Evolutionary conservation across 2,329 filamentous ascomycete species (phyloP), one percentile per base, ranked within the genome.

Genomic region (Dactylellina drechsleri): DNA sequence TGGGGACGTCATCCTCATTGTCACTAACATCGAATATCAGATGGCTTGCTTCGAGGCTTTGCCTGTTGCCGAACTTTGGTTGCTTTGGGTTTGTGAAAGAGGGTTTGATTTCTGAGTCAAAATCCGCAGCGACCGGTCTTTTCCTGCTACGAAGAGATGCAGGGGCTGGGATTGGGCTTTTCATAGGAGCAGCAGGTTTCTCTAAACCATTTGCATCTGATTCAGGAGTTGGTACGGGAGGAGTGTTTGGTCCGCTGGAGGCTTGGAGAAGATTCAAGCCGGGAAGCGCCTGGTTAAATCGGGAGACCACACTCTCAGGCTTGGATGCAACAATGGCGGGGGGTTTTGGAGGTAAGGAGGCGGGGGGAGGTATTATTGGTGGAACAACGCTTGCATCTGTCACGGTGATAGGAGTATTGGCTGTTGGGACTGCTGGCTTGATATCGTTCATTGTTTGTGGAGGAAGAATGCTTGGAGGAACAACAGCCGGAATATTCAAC

Each of bases 21-120:
- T 96, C 93, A 80, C 92, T 96, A 45, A 96, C 90, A 77, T 96
- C 88, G 78, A 97, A 96, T 45, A 97, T 87, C 61, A 96, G 86
- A 1, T 86, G 86, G 58, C 88, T 85, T 23, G 89, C 85, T 60
- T 86, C 83, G 23, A 85, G 84, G 54, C 28, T 59, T 13, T 68
- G 60, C 16, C 84, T 84, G 52, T 89, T 87, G 12, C 86, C 87
- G 78, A 90, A 89, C 2, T 88, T 86, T 57, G 89, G 65, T 18
- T 65, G 41, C 78, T 78, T 77, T 52, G 20, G 49, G 54, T 62
- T 65, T 61, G 67, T 54, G 40, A 18, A 70, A 73, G 28, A 81
- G 80, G 0, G 82, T 79, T 13, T 80, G 0, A 84, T 82, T 18
- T 84, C 83, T n/a, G 87, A 86, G 74, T 91, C 88, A 77, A 91